Evolutionary conservation across 805 yeast species (phyloP), one percentile per base, ranked within the genome.

Genomic region (Wickerhamomyces mucosus): DNA sequence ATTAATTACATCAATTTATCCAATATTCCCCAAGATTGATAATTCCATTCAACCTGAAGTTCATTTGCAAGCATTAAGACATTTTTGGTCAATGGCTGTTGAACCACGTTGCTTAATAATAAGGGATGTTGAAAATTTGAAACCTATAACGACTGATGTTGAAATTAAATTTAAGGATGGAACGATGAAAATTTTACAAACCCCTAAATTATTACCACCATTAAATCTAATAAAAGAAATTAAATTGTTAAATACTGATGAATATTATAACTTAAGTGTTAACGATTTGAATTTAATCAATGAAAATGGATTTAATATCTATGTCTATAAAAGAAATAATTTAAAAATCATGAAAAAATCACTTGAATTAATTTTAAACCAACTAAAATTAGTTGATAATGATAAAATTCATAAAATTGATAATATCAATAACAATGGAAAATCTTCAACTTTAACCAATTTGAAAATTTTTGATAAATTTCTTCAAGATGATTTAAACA

Each of bases 31-130:
- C 2, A 56, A 53, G 18, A 65, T 57, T 15, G 54, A 47, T 15
- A 27, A 29, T n/a, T 50, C 50, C 12, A 14, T 13, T 12, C 60
- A 58, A n/a, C 60, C 64, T 27, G 74, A 71, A 31, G 72, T 79
- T 15, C 85, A 82, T 48, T 52, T 89, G 32, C 95, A 85, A 51
- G 95, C 94, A 2, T 58, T 86, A 22, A 65, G 95, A 26, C 94
- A 86, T 52, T 78, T 92, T 41, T 92, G 97, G 96, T 79, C 86
- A 1, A 56, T 92, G 38, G 72, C 94, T 0, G 78, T 80, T 5
- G 86, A 78, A 42, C 79, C 79, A 3, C 61, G 96, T 36, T 85
- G 96, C 50, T 57, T 92, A n/a, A 69, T 82, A 5, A 67, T 79
- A 1, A 65, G 92, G 35, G 85, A 86, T 49, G 75, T 79, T 7